Base-by-base conservation (phyloP, 495 filamentous ascomycete genomes). In the Aspergillus nanangensis region DNA sequence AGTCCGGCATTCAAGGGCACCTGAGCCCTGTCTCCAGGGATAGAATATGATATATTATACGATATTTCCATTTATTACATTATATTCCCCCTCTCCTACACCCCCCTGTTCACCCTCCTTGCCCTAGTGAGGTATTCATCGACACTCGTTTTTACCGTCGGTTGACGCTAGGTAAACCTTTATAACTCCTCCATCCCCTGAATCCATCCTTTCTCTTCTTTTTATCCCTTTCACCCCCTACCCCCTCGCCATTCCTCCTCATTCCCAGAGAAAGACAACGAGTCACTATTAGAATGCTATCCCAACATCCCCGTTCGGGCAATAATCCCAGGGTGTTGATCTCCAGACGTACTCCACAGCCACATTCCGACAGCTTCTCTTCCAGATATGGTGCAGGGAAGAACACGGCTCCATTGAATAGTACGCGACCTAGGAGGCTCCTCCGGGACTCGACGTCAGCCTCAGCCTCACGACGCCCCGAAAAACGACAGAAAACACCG, bases 381-480 rank as follows among this genome's bases (percentile, higher is more conserved):
- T 56, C 66, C 49, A 69, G 65, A 52, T 72, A 79, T 51, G 62
- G 74, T 22, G 69, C 74, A 2, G 51, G 62, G 8, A 79, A 77
- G 44, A 58, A 29, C 25, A 11, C 25, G 7, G 25, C 25, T 29
- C 25, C 25, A 7, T 29, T 11, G 7, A 29, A 57, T 24, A 52
- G 53, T 33, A 52, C 62, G 23, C 62, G 65, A 21, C 59, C 54
- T 29, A 63, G 61, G 35, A 53, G 60, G 29, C 62, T 56, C 3
- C 56, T 63, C 33, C 51, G 60, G 58, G 48, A 63, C 50, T 36
- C 63, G 22, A 53, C 53, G 52, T 44, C 44, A 39, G 52, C 42
- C 53, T 54, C 24, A 39, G 17, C 34, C 34, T 57, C 58, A 1
- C 57, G 61, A 39, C 62, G 56, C 10, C 48, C 49, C 25, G 25